phyloP scores from a whole-genome alignment of 345 rosid genomes.

The Syzygium jambos region DNA sequence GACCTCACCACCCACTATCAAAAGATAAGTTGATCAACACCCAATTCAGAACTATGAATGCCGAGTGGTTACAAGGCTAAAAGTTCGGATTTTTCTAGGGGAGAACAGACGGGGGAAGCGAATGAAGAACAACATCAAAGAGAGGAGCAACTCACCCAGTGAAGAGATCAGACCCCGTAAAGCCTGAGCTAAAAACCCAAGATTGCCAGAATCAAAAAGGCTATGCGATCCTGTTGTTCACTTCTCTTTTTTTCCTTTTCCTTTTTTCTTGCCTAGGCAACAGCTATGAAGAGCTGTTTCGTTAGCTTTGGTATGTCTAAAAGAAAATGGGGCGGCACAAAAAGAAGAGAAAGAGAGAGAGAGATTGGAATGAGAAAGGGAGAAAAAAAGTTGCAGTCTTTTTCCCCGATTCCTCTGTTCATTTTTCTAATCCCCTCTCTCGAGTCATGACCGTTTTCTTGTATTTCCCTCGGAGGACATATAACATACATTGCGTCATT shows the following conservation, averaged over 20 bases:
- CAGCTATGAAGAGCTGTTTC: conserved; percentile 10
- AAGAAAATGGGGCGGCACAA: conserved; percentile 2
- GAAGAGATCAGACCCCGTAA: neutral
- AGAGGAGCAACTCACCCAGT: neutral
- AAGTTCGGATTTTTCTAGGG: neutral
- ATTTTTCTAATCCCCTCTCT: neutral
- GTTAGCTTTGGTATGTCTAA: neutral
- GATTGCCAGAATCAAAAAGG: neutral
- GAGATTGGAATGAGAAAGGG: neutral
- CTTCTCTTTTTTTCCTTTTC: neutral
- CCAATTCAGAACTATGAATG: neutral
- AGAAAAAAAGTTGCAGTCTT: neutral
- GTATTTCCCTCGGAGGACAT: neutral
- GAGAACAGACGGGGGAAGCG: neutral
- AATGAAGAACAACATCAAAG: neutral
- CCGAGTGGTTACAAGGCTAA: neutral
- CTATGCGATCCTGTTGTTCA: neutral
- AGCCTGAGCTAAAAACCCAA: neutral
- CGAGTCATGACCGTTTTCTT: neutral
- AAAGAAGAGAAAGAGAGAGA: neutral
- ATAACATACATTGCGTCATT: neutral
- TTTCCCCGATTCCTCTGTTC: neutral
- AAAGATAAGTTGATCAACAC: neutral
- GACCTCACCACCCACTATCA: neutral
- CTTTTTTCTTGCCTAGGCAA: neutral